Conservation (phyloP, 305 asterid genomes). For the Euphrasia arctica region DNA sequence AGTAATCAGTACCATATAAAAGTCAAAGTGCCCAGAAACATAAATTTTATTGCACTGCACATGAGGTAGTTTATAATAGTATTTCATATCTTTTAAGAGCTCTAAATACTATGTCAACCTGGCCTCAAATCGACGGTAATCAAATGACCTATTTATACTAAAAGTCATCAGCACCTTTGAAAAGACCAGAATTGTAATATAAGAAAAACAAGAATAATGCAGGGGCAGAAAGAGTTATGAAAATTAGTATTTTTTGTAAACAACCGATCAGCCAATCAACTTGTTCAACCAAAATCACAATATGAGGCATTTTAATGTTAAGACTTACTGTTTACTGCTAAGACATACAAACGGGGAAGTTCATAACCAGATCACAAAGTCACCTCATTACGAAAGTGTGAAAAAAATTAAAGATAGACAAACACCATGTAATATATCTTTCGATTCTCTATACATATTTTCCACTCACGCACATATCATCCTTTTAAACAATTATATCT, state of each 20-base stretch:
- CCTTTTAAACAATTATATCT: conserved; percentile 16
- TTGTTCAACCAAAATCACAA: conserved; percentile 4
- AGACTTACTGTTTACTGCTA: background rate
- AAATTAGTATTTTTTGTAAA: background rate
- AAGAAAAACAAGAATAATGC: background rate
- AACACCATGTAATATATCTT: background rate
- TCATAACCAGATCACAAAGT: background rate
- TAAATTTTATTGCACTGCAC: background rate
- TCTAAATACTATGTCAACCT: background rate
- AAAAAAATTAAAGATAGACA: background rate
- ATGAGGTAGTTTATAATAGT: background rate
- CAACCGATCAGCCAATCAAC: background rate
- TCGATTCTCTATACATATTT: background rate
- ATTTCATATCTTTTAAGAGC: background rate
- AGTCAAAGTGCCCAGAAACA: background rate
- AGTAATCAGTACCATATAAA: conserved; percentile 1
- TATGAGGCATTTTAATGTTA: conserved; percentile 1
- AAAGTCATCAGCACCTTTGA: conserved; percentile 3
- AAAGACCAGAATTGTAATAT: background rate
- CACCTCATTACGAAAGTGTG: background rate
- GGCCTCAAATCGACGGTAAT: background rate
- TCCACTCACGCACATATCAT: background rate
- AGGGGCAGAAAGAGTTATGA: background rate
- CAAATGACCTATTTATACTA: background rate
- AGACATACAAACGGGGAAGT: background rate